These are phyloP conservation scores for Bolboschoenoplectus hybrid DNA, from an alignment of 202 grass and related monocot species.

Conservation along the genomic window DNA sequence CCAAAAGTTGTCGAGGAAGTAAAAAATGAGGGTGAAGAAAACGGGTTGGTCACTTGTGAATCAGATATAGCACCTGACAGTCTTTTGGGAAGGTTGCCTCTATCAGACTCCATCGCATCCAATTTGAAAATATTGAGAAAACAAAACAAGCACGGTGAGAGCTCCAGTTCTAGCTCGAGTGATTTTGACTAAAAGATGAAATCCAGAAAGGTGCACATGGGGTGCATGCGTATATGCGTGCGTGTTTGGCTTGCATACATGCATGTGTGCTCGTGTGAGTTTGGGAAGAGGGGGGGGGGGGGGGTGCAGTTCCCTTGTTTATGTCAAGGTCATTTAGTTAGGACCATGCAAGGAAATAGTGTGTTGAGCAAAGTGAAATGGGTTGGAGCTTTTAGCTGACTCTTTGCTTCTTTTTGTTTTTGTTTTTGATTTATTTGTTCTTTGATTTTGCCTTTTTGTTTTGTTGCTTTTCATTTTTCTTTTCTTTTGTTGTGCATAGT, in stretches of 20 bases:
- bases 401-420: neutral
- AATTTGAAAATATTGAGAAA: conserved; percentile 41
- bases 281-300: neutral
- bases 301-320: neutral
- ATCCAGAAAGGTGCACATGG: neutral
- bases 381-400: neutral
- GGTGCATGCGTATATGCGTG: neutral
- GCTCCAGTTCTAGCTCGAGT: conserved; percentile 17
- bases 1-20: conserved; percentile 2
- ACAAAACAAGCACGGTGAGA: conserved; percentile 30
- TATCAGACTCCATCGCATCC: neutral
- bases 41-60: conserved; percentile 6
- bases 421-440: neutral
- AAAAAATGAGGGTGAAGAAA: conserved; percentile 15
- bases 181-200: conserved; percentile 28
- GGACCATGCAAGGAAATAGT: conserved; percentile 31
- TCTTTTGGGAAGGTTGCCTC: neutral
- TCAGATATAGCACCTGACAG: neutral
- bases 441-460: neutral
- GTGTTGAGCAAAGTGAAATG: neutral
- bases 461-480: neutral
- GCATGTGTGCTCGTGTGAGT: neutral
- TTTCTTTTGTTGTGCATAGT: conserved; percentile 22
- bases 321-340: conserved; percentile 10
- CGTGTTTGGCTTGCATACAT: neutral